These are phyloP conservation scores for Rhododendron mucronatum DNA, from an alignment of 148 eudicot genomes.

Conservation along the genomic window DNA sequence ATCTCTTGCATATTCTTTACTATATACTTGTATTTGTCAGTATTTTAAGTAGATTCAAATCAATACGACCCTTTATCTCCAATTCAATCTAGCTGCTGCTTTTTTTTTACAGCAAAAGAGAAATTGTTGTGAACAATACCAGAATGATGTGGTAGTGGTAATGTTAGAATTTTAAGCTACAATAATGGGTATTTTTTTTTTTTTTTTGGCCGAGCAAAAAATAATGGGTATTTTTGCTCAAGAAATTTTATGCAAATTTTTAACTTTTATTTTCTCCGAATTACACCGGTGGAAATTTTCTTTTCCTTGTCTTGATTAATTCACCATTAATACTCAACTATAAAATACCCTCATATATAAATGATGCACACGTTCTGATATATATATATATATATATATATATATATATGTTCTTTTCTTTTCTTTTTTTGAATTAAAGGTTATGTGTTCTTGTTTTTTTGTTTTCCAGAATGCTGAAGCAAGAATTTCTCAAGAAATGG, in stretches of 20 bases:
- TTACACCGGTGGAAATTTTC: neutral
- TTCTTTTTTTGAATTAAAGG: neutral
- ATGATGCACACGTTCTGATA: neutral
- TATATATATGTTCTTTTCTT: neutral
- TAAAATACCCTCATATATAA: neutral
- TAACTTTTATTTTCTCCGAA: neutral
- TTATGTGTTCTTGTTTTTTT: neutral
- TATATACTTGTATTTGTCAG: neutral
- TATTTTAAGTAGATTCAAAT: neutral
- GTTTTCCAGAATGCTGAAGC: conserved; percentile 35
- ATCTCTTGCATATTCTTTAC: neutral
- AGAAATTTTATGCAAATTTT: neutral
- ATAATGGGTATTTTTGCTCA: neutral
- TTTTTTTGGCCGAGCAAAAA: too few relatives aligned
- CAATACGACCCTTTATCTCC: neutral
- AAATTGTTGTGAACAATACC: neutral
- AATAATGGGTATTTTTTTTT: neutral
- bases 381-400: too few relatives aligned
- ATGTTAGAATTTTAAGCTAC: neutral
- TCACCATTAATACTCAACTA: neutral
- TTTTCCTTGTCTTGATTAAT: neutral
- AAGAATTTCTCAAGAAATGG: conserved; percentile 66
- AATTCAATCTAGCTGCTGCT: too few relatives aligned
- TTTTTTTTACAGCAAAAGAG: too few relatives aligned
- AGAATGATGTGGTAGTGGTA: neutral